phyloP scores from a whole-genome alignment of 163 green algal species.

The Chlorella variabilis region DNA sequence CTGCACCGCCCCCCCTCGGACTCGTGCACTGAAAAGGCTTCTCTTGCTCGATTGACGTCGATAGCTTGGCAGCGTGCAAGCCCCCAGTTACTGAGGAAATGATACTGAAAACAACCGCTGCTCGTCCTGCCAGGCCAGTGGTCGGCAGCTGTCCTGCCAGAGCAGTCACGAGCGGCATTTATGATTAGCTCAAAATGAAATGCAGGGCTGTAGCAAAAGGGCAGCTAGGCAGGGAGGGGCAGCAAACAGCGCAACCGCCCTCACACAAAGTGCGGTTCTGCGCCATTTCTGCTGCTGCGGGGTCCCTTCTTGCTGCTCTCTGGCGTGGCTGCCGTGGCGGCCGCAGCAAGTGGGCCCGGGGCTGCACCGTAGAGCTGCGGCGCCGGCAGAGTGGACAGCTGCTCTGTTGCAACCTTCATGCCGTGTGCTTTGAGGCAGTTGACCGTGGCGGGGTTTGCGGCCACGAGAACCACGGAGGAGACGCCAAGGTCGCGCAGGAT shows the following conservation, averaged over 20 bases:
- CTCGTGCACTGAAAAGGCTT: too few relatives aligned
- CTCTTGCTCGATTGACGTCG: too few relatives aligned
- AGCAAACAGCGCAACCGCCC: background rate
- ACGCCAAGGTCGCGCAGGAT: slow-evolving; percentile 84
- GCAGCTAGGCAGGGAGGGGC: too few relatives aligned
- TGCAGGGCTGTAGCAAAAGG: too few relatives aligned
- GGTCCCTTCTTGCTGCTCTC: background rate
- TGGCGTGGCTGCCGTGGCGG: background rate
- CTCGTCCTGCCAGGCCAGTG: too few relatives aligned
- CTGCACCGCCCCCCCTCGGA: too few relatives aligned
- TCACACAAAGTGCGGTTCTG: background rate
- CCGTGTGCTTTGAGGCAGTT: slow-evolving; percentile 57
- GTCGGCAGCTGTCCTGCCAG: too few relatives aligned
- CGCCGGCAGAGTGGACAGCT: background rate
- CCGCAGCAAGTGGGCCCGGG: background rate
- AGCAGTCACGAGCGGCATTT: too few relatives aligned
- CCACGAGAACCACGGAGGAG: slow-evolving; percentile 74
- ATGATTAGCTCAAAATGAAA: too few relatives aligned
- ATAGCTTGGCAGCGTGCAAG: too few relatives aligned
- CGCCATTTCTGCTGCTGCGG: background rate
- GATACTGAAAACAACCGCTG: too few relatives aligned
- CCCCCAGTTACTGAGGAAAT: too few relatives aligned
- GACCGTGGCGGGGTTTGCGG: slow-evolving; percentile 60
- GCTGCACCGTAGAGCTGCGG: background rate
- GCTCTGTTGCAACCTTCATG: slow-evolving; percentile 35